Evolutionary conservation across 208 protist species (phyloP).

Genomic region (Crithidia brevicula): DNA sequence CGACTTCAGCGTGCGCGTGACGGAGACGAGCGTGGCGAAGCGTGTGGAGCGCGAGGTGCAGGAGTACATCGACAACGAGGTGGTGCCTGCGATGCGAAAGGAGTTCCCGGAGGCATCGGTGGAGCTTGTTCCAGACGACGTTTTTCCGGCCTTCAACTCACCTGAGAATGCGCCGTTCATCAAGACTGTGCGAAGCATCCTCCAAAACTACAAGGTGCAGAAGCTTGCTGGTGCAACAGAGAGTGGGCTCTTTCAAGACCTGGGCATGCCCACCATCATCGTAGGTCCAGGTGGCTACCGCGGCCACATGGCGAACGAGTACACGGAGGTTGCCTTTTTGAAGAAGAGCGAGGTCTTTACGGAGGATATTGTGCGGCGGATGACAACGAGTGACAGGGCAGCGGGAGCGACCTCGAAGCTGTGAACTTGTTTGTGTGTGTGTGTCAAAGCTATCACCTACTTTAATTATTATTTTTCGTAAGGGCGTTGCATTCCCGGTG

Average conservation of each 20-base stretch:
- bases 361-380: constrained; percentile 13
- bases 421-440: constrained; percentile 1
- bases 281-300: constrained; percentile 44
- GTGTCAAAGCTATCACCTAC: not conserved
- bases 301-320: constrained; percentile 51
- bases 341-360: constrained; percentile 28
- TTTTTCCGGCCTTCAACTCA: constrained; percentile 21
- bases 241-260: constrained; percentile 43
- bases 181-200: constrained; percentile 20
- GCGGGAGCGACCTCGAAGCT: not conserved
- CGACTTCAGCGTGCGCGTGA: constrained; percentile 40
- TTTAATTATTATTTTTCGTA: not conserved
- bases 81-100: constrained; percentile 32
- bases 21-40: constrained; percentile 17
- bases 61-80: constrained; percentile 30
- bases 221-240: constrained; percentile 40
- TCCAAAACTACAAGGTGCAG: constrained; percentile 15
- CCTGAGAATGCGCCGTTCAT: constrained; percentile 38
- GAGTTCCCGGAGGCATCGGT: constrained; percentile 37
- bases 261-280: constrained; percentile 52
- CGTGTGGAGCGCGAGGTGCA: constrained; percentile 30
- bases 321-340: constrained; percentile 36
- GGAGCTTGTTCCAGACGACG: constrained; percentile 1
- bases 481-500: too few relatives aligned
- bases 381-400: constrained; percentile 5